phyloP scores from a whole-genome alignment of 2,329 filamentous ascomycete genomes.

The Claviceps paspali region DNA sequence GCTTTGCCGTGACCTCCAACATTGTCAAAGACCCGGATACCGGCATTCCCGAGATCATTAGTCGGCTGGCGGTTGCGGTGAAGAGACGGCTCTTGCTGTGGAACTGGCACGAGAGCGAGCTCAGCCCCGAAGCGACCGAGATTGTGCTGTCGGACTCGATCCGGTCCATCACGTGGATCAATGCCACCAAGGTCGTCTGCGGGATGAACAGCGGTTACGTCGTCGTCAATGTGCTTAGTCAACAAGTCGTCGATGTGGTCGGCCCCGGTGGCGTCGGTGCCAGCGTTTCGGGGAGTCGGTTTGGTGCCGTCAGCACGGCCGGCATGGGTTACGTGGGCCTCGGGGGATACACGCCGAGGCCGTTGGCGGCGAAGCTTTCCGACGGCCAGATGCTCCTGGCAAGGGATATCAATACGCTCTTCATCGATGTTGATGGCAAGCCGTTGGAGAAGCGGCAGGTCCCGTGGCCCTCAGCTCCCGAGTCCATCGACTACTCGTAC shows the following conservation, averaged over 20 bases:
- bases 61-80: conserved; percentile 76
- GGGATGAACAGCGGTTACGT: conserved; percentile 88
- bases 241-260: conserved; percentile 60
- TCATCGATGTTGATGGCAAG: conserved; percentile 73
- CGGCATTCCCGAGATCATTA: conserved; percentile 85
- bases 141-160: conserved; percentile 69
- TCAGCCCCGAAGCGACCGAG: conserved; percentile 58
- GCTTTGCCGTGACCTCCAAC: conserved; percentile 89
- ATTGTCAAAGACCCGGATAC: conserved; percentile 81
- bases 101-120: conserved; percentile 93
- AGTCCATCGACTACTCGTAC: conserved; percentile 90
- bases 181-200: conserved; percentile 70
- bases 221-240: conserved; percentile 68
- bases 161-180: conserved; percentile 83
- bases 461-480: conserved; percentile 80
- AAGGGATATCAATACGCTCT: conserved; percentile 93
- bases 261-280: conserved; percentile 58
- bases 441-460: conserved; percentile 72
- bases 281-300: conserved; percentile 50
- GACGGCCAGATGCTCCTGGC: conserved; percentile 82
- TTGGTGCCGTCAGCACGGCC: conserved; percentile 67
- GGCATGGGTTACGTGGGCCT: conserved; percentile 97
- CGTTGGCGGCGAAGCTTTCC: conserved; percentile 65
- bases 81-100: conserved; percentile 82
- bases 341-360: conserved; percentile 80